phyloP scores from a whole-genome alignment of 257 asterid species.

The Nicotiana undulata region DNA sequence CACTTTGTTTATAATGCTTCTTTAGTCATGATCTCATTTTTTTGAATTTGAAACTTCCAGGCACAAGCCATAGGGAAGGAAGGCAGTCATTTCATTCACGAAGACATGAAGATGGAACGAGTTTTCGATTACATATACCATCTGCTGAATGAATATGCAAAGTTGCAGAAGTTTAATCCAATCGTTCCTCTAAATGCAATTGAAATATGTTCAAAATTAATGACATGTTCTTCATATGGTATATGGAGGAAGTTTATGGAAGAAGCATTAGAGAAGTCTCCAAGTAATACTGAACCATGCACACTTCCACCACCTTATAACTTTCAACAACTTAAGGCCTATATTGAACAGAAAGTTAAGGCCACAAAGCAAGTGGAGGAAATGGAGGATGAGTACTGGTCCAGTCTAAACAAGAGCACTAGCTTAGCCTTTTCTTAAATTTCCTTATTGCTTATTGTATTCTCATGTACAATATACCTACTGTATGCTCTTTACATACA shows the following conservation, averaged over 20 bases:
- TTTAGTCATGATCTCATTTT: neutral
- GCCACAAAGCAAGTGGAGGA: neutral
- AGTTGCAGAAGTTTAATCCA: conserved; percentile 7
- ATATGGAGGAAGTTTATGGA: conserved; percentile 3
- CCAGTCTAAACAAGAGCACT: neutral
- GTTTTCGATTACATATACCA: conserved; percentile 10
- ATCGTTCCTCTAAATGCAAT: conserved; percentile 5
- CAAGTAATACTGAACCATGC: neutral
- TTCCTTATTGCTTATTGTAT: neutral
- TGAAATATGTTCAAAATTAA: conserved; percentile 4
- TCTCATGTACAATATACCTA: neutral
- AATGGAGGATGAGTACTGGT: conserved; percentile 3
- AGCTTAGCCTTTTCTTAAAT: neutral
- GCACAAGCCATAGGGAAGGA: conserved; percentile 2
- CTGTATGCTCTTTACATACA: neutral
- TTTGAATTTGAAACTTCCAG: neutral
- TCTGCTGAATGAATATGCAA: conserved; percentile 7
- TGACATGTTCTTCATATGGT: conserved; percentile 1
- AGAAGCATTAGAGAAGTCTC: neutral
- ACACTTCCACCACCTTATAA: conserved; percentile 8
- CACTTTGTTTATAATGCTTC: neutral
- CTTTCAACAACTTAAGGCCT: neutral
- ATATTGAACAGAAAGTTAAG: neutral
- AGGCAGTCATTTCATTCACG: conserved; percentile 1
- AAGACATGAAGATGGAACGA: conserved; percentile 5